A percentile compares a stretch with the other conserved stretches of the same genome.
These are phyloP conservation scores for Amyloporia xantha DNA, from an alignment of 768 basidiomycete genomes.

Conservation along the genomic window DNA sequence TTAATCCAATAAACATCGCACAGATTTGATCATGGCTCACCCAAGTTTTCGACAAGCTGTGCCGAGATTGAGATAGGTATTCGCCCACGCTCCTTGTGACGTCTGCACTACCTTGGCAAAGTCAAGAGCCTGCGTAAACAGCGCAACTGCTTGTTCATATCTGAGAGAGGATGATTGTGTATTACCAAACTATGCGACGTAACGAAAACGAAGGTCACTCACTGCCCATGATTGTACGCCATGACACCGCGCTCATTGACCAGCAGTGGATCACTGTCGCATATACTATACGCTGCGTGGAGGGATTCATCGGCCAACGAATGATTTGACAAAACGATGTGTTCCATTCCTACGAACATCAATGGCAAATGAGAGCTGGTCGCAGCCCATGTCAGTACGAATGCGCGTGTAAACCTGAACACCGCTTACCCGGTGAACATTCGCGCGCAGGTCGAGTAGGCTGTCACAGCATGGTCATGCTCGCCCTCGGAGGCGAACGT, in stretches of 20 bases:
- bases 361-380: constrained; percentile 91
- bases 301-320: constrained; percentile 84
- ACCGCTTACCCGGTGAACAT: constrained; percentile 88
- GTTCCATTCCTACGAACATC: constrained; percentile 97
- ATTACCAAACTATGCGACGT: neutral
- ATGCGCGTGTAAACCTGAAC: neutral
- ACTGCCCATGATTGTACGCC: constrained; percentile 84
- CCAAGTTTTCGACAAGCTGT: constrained; percentile 79
- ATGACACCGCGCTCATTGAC: constrained; percentile 92
- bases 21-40: constrained; percentile 34
- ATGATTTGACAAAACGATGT: constrained; percentile 83
- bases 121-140: constrained; percentile 74
- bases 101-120: constrained; percentile 81
- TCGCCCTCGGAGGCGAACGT: constrained; percentile 97
- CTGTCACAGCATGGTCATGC: constrained; percentile 97
- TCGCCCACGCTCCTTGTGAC: constrained; percentile 79
- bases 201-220: constrained; percentile 18
- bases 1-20: constrained; percentile 29
- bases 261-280: constrained; percentile 82
- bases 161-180: constrained; percentile 36
- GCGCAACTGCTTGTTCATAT: constrained; percentile 58
- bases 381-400: neutral
- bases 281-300: constrained; percentile 72
- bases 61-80: constrained; percentile 89
- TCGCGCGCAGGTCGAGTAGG: constrained; percentile 93